These are phyloP conservation scores for Vitis hybrid DNA, from an alignment of 177 flowering plant species.

Conservation along the genomic window DNA sequence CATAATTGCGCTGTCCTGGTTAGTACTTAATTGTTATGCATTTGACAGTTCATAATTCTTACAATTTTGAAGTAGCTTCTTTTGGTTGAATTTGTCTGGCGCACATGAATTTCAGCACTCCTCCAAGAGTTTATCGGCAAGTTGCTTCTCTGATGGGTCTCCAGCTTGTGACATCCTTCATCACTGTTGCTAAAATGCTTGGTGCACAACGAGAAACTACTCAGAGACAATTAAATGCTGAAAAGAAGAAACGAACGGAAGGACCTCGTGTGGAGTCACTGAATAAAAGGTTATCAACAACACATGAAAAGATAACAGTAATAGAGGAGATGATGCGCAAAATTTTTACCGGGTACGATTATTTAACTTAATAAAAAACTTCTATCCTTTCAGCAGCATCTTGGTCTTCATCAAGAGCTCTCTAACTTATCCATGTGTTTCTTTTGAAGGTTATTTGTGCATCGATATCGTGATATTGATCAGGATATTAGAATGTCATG, in stretches of 20 bases:
- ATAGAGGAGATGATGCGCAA: conserved; percentile 94
- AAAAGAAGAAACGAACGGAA: conserved; percentile 76
- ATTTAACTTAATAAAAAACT: conserved; percentile 8
- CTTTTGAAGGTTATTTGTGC: conserved; percentile 85
- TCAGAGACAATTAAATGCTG: conserved; percentile 92
- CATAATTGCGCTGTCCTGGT: conserved; percentile 94
- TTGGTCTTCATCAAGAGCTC: not conserved
- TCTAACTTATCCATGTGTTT: not conserved
- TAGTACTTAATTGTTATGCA: conserved; percentile 18
- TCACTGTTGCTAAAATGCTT: conserved; percentile 82
- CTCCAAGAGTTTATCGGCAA: conserved; percentile 93
- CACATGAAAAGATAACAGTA: conserved; percentile 75
- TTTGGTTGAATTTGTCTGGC: conserved; percentile 16
- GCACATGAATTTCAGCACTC: conserved; percentile 62
- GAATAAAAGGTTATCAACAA: conserved; percentile 64
- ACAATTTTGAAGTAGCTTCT: conserved; percentile 8
- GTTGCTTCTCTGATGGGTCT: conserved; percentile 92
- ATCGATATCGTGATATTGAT: conserved; percentile 95
- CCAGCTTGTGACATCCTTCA: conserved; percentile 91
- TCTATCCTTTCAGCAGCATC: not conserved
- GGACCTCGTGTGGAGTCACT: conserved; percentile 93
- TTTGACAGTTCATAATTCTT: not conserved
- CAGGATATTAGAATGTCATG: conserved; percentile 83
- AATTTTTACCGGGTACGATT: conserved; percentile 79
- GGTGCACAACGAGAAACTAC: conserved; percentile 90